Evolutionary conservation across 805 yeast genomes (phyloP), one percentile per base, ranked within the genome.

Genomic region (Ogataea pini): DNA sequence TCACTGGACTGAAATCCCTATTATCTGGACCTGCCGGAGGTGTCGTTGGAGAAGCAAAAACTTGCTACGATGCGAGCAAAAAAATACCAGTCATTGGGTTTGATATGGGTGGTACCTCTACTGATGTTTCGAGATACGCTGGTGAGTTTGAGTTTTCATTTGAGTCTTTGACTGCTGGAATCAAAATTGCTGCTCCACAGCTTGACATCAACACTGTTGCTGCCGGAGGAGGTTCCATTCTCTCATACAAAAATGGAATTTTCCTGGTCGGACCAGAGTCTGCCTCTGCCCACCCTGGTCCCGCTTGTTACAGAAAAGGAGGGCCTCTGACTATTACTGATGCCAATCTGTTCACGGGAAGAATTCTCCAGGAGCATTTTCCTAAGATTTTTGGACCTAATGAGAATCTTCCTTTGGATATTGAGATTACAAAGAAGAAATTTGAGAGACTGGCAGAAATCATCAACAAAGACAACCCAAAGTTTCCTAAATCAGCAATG

Each of bases 311-410:
- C 66, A 72, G 90, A 46, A 87, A 86, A 57, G 85, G 85, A 12
- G 95, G 95, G n/a, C 91, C 89, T 0, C 66, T 87, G 49, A 86
- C 95, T 0, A 83, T 87, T 4, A 87, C 96, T 0, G 96, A 87
- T 67, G 96, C 96, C 4, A 87, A 87, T 56, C 67, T 87, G 50
- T 72, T 82, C 47, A 64, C 84, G 22, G 92, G 91, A 1, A 71
- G 94, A 46, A 72, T 87, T 27, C 68, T 83, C 3, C 87, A 89
- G 0, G 85, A 81, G 41, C 77, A 73, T 52, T 87, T 87, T 68
- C 95, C 96, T 14, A 79, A 79, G 48, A 86, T 87, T 28, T 87
- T 87, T 68, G 96, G 96, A 14, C 89, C 89, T 4, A 73, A 79
- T 52, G 92, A 86, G 61, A 70, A 87, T 59, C 79, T 83, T 62